phyloP scores from a whole-genome alignment of 495 filamentous ascomycete genomes.

The Trichocladium uniseriatum region DNA sequence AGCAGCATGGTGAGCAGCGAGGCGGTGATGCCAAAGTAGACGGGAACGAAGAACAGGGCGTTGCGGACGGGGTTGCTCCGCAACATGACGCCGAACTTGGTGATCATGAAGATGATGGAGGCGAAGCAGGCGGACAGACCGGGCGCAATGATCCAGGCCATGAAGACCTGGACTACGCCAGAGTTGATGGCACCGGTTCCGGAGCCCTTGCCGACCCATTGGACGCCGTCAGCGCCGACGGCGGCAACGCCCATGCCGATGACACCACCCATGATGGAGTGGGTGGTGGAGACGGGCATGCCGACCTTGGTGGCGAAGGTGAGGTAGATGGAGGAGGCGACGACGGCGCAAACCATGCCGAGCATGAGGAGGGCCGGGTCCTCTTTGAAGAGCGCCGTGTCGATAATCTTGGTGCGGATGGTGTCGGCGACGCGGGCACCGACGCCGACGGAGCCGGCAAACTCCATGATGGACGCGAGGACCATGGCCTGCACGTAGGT shows the following conservation, averaged over 20 bases:
- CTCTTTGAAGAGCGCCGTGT: slow-evolving; percentile 39
- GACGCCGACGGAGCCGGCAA: slow-evolving; percentile 54
- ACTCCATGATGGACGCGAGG: slow-evolving; percentile 58
- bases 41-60: slow-evolving; percentile 49
- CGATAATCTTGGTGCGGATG: slow-evolving; percentile 58
- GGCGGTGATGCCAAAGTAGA: slow-evolving; percentile 54
- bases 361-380: slow-evolving; percentile 51
- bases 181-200: slow-evolving; percentile 42
- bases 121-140: slow-evolving; percentile 44
- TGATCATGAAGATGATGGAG: slow-evolving; percentile 51
- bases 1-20: slow-evolving; percentile 56
- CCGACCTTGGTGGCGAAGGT: slow-evolving; percentile 48
- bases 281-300: slow-evolving; percentile 55
- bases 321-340: slow-evolving; percentile 51
- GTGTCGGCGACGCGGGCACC: slow-evolving; percentile 56
- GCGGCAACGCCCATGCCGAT: slow-evolving; percentile 55
- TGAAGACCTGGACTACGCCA: slow-evolving; percentile 37
- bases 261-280: slow-evolving; percentile 54
- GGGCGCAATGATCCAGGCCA: slow-evolving; percentile 54
- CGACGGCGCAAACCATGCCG: slow-evolving; percentile 52
- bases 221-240: slow-evolving; percentile 38
- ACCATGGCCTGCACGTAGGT: slow-evolving; percentile 60
- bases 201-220: slow-evolving; percentile 44
- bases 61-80: slow-evolving; percentile 48
- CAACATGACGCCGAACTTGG: slow-evolving; percentile 55